Conservation (phyloP, 371 early-diverging fungal species). For the Chytridiales sp. region DNA sequence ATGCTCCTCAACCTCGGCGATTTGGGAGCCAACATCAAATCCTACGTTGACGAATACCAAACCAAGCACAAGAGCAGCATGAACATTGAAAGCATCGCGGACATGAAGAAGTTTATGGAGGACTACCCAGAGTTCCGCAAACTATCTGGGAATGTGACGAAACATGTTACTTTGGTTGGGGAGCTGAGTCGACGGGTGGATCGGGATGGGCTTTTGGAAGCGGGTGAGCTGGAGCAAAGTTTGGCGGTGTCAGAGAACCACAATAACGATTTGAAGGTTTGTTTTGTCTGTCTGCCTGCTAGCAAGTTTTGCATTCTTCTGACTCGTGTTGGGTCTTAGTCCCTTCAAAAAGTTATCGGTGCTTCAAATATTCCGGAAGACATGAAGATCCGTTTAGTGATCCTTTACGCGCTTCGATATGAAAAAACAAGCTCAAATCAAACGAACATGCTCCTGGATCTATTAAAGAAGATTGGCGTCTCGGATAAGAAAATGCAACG, state of each 20-base stretch:
- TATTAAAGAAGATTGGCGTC: conserved; percentile 66
- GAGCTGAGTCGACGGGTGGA: conserved; percentile 85
- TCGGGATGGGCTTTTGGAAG: conserved; percentile 70
- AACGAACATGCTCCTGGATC: conserved; percentile 63
- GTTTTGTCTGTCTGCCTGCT: background rate
- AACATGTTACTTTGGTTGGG: conserved; percentile 93
- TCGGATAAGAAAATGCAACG: conserved; percentile 67
- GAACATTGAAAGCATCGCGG: conserved; percentile 89
- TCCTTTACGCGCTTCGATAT: conserved; percentile 88
- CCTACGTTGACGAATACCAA: conserved; percentile 92
- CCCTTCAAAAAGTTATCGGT: conserved; percentile 67
- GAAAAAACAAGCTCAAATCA: conserved; percentile 76
- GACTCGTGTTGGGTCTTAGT: conserved; percentile 1
- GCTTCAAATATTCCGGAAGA: conserved; percentile 66
- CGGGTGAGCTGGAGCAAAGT: conserved; percentile 92
- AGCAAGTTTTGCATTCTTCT: background rate
- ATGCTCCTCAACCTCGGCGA: conserved; percentile 93
- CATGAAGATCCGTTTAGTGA: conserved; percentile 74
- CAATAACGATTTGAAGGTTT: conserved; percentile 72
- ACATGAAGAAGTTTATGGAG: conserved; percentile 98
- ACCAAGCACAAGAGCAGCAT: conserved; percentile 79
- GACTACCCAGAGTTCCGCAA: conserved; percentile 96
- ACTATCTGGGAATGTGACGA: conserved; percentile 91
- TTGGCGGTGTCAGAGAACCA: conserved; percentile 87
- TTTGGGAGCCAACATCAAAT: conserved; percentile 88